Percentiles rank a stretch among this genome's conserved stretches.
These are phyloP conservation scores for Stagonosporopsis vannaccii DNA, from an alignment of 2,329 filamentous ascomycete genomes.

Conservation along the genomic window DNA sequence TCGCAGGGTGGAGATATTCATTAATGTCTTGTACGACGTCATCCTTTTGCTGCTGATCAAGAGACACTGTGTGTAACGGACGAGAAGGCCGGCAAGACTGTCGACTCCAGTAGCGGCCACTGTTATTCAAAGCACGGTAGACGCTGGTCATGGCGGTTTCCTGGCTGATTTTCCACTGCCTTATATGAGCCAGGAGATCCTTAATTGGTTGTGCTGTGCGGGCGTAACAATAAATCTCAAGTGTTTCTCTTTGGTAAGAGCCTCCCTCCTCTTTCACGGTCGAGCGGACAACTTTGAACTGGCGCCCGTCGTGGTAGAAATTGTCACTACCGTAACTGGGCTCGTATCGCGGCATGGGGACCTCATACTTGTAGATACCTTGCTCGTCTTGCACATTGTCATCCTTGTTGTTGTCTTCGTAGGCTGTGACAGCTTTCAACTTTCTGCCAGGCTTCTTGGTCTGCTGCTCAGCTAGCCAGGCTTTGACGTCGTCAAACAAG, in stretches of 20 bases:
- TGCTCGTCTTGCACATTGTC: slow-evolving; percentile 7
- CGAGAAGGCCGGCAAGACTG: slow-evolving; percentile 66
- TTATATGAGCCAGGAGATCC: slow-evolving; percentile 54
- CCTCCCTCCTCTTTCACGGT: slow-evolving; percentile 41
- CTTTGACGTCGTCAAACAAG: slow-evolving; percentile 5
- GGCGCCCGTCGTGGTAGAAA: slow-evolving; percentile 53
- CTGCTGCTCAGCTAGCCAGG: slow-evolving; percentile 7
- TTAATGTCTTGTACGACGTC: slow-evolving; percentile 75
- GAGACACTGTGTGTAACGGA: slow-evolving; percentile 77
- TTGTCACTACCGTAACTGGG: slow-evolving; percentile 57
- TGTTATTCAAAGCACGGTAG: slow-evolving; percentile 49
- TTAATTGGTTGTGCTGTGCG: slow-evolving; percentile 58
- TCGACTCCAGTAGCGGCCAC: slow-evolving; percentile 49
- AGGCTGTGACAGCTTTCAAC: slow-evolving; percentile 6
- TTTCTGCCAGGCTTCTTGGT: slow-evolving; percentile 6
- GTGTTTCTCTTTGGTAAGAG: slow-evolving; percentile 48
- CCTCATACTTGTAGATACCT: slow-evolving; percentile 12
- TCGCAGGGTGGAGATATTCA: slow-evolving; percentile 76
- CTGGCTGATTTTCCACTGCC: slow-evolving; percentile 53
- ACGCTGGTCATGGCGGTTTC: slow-evolving; percentile 56
- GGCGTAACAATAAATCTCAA: slow-evolving; percentile 58
- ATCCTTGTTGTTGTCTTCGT: slow-evolving; percentile 3
- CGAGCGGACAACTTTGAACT: slow-evolving; percentile 51
- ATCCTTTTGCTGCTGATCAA: slow-evolving; percentile 72
- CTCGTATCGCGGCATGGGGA: slow-evolving; percentile 52